phyloP scores from a whole-genome alignment of 805 yeast genomes.

The Candida ficus region DNA sequence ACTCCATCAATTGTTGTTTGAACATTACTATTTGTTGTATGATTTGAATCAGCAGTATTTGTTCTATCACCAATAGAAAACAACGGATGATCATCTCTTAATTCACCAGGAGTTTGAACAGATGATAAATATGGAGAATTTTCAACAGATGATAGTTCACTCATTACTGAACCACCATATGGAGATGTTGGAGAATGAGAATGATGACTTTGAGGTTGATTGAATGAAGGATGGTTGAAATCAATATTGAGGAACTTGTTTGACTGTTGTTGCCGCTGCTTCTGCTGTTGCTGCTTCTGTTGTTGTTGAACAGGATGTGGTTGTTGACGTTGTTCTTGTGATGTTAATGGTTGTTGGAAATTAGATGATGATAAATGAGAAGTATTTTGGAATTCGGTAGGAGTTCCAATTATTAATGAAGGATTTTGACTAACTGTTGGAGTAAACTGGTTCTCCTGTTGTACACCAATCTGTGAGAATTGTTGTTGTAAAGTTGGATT shows the following conservation, averaged over 20 bases:
- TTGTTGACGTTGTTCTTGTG: neutral
- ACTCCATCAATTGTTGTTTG: constrained; percentile 5
- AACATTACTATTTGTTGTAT: neutral
- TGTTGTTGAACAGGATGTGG: neutral
- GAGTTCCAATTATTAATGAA: constrained; percentile 7
- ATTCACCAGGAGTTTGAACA: constrained; percentile 15
- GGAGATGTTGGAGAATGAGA: constrained; percentile 5
- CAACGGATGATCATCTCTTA: constrained; percentile 14
- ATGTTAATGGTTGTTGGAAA: neutral
- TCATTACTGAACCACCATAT: constrained; percentile 8
- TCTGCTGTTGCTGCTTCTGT: too few relatives aligned
- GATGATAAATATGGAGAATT: constrained; percentile 21
- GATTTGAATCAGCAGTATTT: neutral
- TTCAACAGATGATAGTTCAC: constrained; percentile 23
- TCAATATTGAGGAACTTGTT: constrained; percentile 13
- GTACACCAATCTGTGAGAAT: neutral
- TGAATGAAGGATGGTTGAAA: constrained; percentile 15
- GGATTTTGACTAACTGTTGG: constrained; percentile 3
- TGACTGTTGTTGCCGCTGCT: neutral
- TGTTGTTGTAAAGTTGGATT: neutral
- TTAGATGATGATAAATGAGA: neutral
- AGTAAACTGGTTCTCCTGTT: neutral
- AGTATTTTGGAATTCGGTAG: constrained; percentile 7
- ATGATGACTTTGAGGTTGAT: constrained; percentile 9
- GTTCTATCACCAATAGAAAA: neutral